Conservation (phyloP, 2,329 filamentous ascomycete genomes). For the Coniochaeta sp. region DNA sequence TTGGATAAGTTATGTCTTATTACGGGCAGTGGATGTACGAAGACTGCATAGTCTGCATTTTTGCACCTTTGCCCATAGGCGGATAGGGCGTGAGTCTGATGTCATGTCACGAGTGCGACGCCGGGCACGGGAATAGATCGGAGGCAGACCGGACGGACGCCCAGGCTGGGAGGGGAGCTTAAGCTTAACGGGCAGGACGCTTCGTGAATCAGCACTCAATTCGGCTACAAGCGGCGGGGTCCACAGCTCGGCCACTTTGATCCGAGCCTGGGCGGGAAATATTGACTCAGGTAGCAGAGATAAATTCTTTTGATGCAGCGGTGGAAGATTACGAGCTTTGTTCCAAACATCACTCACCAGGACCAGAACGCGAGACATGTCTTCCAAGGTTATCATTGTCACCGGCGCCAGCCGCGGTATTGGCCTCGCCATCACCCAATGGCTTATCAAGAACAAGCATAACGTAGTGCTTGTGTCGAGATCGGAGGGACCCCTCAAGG, state of each 20-base stretch:
- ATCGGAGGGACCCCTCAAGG: conserved; percentile 39
- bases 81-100: too few relatives aligned
- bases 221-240: too few relatives aligned
- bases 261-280: background rate
- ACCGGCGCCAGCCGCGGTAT: conserved; percentile 60
- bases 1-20: too few relatives aligned
- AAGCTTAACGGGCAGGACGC: background rate
- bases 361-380: conserved; percentile 14
- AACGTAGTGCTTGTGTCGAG: conserved; percentile 54
- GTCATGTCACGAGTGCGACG: too few relatives aligned
- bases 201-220: background rate
- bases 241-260: background rate
- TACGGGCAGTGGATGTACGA: too few relatives aligned
- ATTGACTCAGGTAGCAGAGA: background rate
- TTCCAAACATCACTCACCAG: background rate
- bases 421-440: conserved; percentile 47
- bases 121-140: too few relatives aligned
- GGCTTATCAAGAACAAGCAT: conserved; percentile 45
- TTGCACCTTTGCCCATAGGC: too few relatives aligned
- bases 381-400: conserved; percentile 63
- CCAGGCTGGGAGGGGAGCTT: background rate
- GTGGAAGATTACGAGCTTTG: too few relatives aligned
- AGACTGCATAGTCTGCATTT: too few relatives aligned
- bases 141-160: too few relatives aligned
- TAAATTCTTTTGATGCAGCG: too few relatives aligned